A percentile compares a stretch with the other conserved stretches of the same genome.
Evolutionary conservation across 257 asterid genomes (phyloP).

Genomic region (Paulownia fortunei): DNA sequence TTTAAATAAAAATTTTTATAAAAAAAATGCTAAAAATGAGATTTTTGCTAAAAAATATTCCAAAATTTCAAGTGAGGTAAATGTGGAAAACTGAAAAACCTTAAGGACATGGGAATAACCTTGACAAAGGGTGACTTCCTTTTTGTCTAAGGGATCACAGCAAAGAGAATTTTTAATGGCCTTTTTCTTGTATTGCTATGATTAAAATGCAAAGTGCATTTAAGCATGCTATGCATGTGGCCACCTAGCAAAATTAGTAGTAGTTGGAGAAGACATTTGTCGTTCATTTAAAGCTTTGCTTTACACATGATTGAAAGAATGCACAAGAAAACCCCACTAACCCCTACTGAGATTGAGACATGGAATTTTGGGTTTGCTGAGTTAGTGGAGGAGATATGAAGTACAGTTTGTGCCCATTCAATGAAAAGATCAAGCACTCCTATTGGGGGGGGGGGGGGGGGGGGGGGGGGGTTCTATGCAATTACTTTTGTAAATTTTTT

Average conservation of each 20-base stretch:
- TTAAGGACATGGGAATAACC: no score
- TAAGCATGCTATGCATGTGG: conserved; percentile 34
- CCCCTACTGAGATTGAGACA: conserved; percentile 17
- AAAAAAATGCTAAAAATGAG: no score
- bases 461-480: not conserved
- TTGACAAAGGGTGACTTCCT: not conserved
- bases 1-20: no score
- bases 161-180: not conserved
- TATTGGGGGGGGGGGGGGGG: no score
- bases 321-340: conserved; percentile 33
- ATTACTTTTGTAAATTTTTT: no score
- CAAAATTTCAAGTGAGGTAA: no score
- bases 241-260: not conserved
- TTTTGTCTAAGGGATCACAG: not conserved
- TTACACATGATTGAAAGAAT: not conserved
- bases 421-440: not conserved
- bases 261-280: conserved; percentile 38
- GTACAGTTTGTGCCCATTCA: not conserved
- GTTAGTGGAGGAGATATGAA: conserved; percentile 24
- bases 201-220: conserved; percentile 36
- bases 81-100: no score
- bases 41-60: no score
- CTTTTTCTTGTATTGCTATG: not conserved
- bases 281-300: not conserved
- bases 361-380: conserved; percentile 20